Evolutionary conservation across 1,139 yeast species (phyloP), one percentile per base, ranked within the genome.

Genomic region (Candida gigantensis): DNA sequence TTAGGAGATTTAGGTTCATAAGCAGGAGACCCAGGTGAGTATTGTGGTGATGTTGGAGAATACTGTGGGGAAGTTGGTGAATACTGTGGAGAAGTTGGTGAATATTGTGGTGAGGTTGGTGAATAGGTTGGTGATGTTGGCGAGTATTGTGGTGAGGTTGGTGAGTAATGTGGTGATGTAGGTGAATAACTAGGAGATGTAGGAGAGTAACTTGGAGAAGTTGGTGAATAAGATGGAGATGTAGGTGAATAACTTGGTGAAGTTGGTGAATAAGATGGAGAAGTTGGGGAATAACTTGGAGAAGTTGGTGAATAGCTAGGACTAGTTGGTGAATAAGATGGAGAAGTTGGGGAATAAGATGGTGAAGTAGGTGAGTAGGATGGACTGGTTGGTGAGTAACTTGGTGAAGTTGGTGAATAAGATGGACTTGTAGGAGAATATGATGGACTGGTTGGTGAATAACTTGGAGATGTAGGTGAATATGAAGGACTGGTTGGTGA

Each of bases 161-260:
- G 86, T 5, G 78, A 67, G 55, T 80, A 81, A 23, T 64, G 54
- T 35, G 81, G 81, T 2, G 77, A 68, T 0, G 81, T 76, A 34
- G 81, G 80, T 0, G 69, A 60, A 47, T 69, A 69, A 12, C 54
- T 42, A 49, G 90, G 92, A 4, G 84, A 75, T 0, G 95, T 84
- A 40, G 95, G 95, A 0, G 83, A 72, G 58, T 84, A 85, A 2
- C 68, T 52, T 44, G 95, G 95, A 1, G 86, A 79, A 0, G 92
- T 83, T 43, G 92, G 92, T 0, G 81, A 68, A 57, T 80, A 80
- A 2, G 68, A 53, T 46, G 94, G 92, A 1, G 84, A 77, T 0
- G 92, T 82, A 37, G 95, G 88, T 1, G 76, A 65, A 53, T 80
- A 81, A 2, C 64, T 50, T 46, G 94, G 94, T 2, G 88, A 79